phyloP scores from a whole-genome alignment of 768 basidiomycete species.

The button mushroom (Agaricus bisporus) region DNA sequence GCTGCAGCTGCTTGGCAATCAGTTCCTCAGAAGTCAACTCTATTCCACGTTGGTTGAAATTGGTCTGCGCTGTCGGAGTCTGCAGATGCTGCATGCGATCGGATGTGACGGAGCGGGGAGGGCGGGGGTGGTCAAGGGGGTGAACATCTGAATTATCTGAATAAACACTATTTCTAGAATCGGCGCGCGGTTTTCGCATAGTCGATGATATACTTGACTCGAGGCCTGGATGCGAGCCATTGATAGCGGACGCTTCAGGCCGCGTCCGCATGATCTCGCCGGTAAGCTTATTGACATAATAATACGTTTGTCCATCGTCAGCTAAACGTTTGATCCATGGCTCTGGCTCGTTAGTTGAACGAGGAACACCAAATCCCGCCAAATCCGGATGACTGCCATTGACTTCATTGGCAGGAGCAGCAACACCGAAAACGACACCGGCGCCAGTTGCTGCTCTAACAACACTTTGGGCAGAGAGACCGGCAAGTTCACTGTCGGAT shows the following conservation, averaged over 20 bases:
- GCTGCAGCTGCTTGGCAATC: constrained; percentile 60
- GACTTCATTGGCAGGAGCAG: constrained; percentile 19
- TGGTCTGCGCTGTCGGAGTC: constrained; percentile 12
- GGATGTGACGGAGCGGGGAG: constrained; percentile 20
- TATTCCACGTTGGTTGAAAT: constrained; percentile 20
- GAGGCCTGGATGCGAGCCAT: constrained; percentile 16
- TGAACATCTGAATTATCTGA: constrained; percentile 79
- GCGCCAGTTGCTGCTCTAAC: constrained; percentile 51
- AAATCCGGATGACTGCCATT: constrained; percentile 4
- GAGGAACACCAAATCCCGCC: constrained; percentile 7
- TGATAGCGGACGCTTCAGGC: constrained; percentile 36
- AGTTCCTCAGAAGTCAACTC: constrained; percentile 63
- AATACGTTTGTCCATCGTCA: constrained; percentile 79
- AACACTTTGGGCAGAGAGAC: constrained; percentile 49
- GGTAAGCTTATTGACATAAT: constrained; percentile 68
- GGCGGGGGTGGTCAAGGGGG: constrained; percentile 33
- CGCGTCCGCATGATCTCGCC: constrained; percentile 65
- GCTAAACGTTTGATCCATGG: constrained; percentile 80
- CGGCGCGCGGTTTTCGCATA: constrained; percentile 22
- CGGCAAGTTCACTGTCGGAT: constrained; percentile 58
- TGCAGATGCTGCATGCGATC: constrained; percentile 11
- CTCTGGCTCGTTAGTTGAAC: constrained; percentile 48
- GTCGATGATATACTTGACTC: constrained; percentile 23
- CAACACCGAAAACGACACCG: constrained; percentile 40
- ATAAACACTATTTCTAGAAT: constrained; percentile 47